Percentiles rank a stretch among this genome's conserved stretches.
phyloP scores from a whole-genome alignment of 495 filamentous ascomycete species.

The Trichoderma gamsii region DNA sequence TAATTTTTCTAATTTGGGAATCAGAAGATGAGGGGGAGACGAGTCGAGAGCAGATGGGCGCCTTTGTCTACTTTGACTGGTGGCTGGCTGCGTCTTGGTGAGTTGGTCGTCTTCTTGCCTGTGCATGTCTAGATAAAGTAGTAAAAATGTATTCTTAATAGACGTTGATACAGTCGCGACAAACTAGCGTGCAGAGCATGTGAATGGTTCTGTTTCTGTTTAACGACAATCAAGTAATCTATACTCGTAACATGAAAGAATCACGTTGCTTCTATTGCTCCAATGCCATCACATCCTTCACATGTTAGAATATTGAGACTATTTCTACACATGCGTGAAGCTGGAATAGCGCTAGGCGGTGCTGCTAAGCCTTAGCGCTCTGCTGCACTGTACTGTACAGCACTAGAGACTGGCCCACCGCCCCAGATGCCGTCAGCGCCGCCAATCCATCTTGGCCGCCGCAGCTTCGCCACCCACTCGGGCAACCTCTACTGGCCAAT shows the following conservation, averaged over 20 bases:
- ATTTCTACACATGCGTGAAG: too few relatives aligned
- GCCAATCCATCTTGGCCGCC: not conserved
- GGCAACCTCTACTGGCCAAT: not conserved
- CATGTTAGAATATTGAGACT: not conserved
- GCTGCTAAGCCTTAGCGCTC: not conserved
- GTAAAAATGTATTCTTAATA: conserved; percentile 18
- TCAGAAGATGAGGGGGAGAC: not conserved
- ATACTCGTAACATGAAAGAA: not conserved
- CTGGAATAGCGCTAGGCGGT: not conserved
- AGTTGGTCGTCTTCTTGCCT: not conserved
- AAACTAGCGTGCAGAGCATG: not conserved
- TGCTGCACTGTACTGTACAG: not conserved
- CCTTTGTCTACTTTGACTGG: not conserved
- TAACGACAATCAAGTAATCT: too few relatives aligned
- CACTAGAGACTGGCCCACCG: not conserved
- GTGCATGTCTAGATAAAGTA: conserved; percentile 16
- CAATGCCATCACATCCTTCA: not conserved
- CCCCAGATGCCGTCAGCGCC: not conserved
- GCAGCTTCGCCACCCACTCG: conserved; percentile 6
- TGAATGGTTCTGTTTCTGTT: too few relatives aligned
- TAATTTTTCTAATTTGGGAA: conserved; percentile 3
- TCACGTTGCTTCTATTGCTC: not conserved
- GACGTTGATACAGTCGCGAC: conserved; percentile 14
- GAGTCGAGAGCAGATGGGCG: not conserved
- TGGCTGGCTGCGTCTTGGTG: not conserved